Evolutionary conservation across 2,329 filamentous ascomycete species (phyloP), one percentile per base, ranked within the genome.

Genomic region (Hymenoscyphus fraxineus): DNA sequence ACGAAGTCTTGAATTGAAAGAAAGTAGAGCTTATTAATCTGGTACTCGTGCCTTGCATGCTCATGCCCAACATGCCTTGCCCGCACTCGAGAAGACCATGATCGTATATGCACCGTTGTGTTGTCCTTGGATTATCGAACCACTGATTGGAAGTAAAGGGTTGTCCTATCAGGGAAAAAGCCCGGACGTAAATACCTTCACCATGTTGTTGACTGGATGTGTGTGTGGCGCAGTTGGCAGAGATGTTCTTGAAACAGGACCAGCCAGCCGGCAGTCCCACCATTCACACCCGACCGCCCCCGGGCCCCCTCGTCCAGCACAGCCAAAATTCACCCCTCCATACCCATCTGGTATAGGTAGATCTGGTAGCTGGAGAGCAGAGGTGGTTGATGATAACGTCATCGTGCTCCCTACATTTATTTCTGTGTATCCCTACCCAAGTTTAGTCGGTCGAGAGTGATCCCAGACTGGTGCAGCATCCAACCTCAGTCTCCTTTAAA

Each of bases 241-340:
- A n/a, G 44, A 51, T 51, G 44, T n/a, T 16, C 44, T 51, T 51
- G 44, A 51, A 51, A 51, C 44, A 10, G n/a, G 44, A 51, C n/a
- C 9, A 51, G 9, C 13, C 5, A 1, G 19, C 39, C 39, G 1
- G 15, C 6, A 15, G 15, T 16, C 41, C 19, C 41, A 47, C 41
- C 44, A 19, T 22, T n/a, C 44, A 51, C n/a, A 27, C 22, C 19
- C n/a, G n/a, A n/a, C n/a, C n/a, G n/a, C n/a, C n/a, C n/a, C n/a
- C n/a, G n/a, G 22, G 6, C n/a, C 44, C n/a, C 44, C 15, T n/a
- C n/a, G 19, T 27, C 44, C 44, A 51, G 22, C 22, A 22, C 44
- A n/a, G 22, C 44, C n/a, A 10, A 22, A 51, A 51, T 10, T n/a
- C 7, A 51, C 44, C 44, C 44, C 44, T 51, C 44, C 44, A 51